These are phyloP conservation scores for Melanogaster broomeanus DNA, from an alignment of 768 basidiomycete genomes.

Conservation along the genomic window DNA sequence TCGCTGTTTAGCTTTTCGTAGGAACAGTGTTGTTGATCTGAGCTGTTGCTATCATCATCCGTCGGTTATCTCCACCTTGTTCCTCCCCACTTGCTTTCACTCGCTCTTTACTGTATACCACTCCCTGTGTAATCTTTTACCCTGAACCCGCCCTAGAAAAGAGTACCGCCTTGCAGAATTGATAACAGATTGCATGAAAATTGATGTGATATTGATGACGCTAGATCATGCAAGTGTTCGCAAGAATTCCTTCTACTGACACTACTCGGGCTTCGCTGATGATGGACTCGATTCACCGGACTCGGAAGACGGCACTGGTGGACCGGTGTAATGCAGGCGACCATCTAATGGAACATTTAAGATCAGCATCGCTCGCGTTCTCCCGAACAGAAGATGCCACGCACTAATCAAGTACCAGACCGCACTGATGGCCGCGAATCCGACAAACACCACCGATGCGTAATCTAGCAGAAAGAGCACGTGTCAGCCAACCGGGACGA, in stretches of 20 bases:
- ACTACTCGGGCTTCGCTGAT: slow-evolving; percentile 9
- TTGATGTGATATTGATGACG: too few species aligned
- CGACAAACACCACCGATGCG: slow-evolving; percentile 66
- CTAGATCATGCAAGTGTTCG: too few species aligned
- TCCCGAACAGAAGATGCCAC: slow-evolving; percentile 20
- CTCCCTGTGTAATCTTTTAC: slow-evolving; percentile 8
- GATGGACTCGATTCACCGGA: slow-evolving; percentile 1
- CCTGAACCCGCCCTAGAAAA: not conserved
- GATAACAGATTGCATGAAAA: not conserved
- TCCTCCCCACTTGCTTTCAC: not conserved
- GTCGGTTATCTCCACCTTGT: not conserved
- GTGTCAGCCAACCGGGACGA: too few species aligned
- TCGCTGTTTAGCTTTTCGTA: not conserved
- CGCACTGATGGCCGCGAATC: slow-evolving; percentile 57
- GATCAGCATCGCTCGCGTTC: not conserved
- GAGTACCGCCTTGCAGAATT: not conserved
- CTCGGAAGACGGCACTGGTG: slow-evolving; percentile 34
- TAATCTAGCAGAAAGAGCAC: slow-evolving; percentile 45
- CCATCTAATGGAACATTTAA: slow-evolving; percentile 36
- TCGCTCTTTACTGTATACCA: slow-evolving; percentile 12
- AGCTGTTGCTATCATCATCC: slow-evolving; percentile 1
- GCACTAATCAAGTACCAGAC: slow-evolving; percentile 61
- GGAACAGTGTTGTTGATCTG: not conserved
- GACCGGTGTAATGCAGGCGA: slow-evolving; percentile 44
- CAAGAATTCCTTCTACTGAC: not conserved